phyloP scores from a whole-genome alignment of 441 rosid species.

The Erodium trifolium region DNA sequence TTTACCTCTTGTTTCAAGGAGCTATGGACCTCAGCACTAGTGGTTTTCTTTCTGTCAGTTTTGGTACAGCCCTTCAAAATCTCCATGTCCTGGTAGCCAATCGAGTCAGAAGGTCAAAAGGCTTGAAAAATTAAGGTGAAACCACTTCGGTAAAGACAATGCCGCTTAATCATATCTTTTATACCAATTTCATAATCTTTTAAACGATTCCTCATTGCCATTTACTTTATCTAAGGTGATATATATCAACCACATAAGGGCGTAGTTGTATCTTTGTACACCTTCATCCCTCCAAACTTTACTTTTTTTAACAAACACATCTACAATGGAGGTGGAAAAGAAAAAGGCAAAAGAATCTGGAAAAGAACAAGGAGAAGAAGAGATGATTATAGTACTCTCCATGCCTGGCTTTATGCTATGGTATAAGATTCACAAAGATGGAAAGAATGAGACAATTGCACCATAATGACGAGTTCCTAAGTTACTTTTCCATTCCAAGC shows the following conservation, averaged over 20 bases:
- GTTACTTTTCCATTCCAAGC: background rate
- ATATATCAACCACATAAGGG: background rate
- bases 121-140: background rate
- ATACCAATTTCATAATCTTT: background rate
- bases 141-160: slow-evolving; percentile 1
- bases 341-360: background rate
- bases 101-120: background rate
- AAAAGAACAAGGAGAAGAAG: background rate
- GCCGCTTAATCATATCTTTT: background rate
- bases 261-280: background rate
- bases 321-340: background rate
- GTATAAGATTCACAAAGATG: background rate
- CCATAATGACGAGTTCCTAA: background rate
- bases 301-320: background rate
- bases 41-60: background rate
- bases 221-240: background rate
- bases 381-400: background rate
- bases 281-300: background rate
- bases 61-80: background rate
- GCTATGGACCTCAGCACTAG: background rate
- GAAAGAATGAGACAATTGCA: background rate
- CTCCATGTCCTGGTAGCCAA: background rate
- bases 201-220: background rate
- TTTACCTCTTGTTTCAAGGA: slow-evolving; percentile 1
- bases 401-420: background rate